phyloP scores from a whole-genome alignment of 169 alveolate genomes.

The Fabrea salina region DNA sequence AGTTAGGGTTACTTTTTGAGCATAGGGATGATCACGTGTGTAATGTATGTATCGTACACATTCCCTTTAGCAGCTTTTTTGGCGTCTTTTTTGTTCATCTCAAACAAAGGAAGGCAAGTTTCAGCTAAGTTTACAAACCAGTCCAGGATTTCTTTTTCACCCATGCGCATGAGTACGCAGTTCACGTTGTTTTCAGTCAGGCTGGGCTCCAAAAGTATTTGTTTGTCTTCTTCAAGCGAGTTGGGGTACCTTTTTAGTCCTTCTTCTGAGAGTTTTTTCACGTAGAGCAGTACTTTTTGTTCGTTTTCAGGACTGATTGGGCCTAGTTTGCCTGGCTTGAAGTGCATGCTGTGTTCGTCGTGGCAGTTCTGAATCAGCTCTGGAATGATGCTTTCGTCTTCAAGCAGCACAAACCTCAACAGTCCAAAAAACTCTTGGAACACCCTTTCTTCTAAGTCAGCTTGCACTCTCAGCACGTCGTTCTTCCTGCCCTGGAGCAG shows the following conservation, averaged over 20 bases:
- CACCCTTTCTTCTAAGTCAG: constrained; percentile 31
- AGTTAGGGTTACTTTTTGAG: not conserved
- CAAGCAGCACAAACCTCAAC: constrained; percentile 37
- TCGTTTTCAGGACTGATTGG: constrained; percentile 46
- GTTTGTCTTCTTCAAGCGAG: constrained; percentile 42
- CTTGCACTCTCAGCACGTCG: constrained; percentile 33
- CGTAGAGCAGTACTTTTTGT: constrained; percentile 29
- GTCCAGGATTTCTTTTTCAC: constrained; percentile 49
- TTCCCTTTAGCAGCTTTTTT: constrained; percentile 13
- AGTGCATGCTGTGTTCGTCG: constrained; percentile 14
- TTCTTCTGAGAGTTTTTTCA: constrained; percentile 12
- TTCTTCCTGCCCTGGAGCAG: constrained; percentile 22
- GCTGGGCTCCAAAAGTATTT: constrained; percentile 21
- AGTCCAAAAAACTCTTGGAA: constrained; percentile 40
- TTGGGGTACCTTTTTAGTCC: constrained; percentile 24
- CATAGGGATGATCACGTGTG: not conserved
- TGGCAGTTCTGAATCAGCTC: constrained; percentile 21
- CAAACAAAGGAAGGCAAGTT: not conserved
- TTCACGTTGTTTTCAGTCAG: constrained; percentile 44
- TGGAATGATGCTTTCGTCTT: constrained; percentile 22
- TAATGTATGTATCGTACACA: not conserved
- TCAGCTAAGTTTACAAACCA: not conserved
- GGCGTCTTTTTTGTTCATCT: not conserved
- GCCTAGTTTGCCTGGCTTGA: constrained; percentile 38
- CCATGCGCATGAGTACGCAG: constrained; percentile 40